A percentile compares a stretch with the other conserved stretches of the same genome.
Conservation (phyloP, 2,329 filamentous ascomycete genomes). For the Ophiostoma quercus region DNA sequence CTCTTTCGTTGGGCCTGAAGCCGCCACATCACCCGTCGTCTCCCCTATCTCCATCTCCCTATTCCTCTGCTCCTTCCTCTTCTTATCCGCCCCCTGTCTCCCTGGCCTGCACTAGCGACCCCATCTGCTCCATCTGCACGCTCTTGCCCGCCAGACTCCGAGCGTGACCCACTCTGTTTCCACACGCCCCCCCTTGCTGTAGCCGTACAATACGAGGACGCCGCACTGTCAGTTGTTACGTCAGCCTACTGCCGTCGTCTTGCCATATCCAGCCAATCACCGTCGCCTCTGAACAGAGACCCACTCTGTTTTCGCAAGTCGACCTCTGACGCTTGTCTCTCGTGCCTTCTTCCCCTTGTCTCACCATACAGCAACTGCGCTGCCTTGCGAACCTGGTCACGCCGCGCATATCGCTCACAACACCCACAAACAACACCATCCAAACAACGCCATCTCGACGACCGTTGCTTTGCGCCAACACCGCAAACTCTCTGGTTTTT, state of each 20-base stretch:
- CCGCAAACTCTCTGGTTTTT: neutral
- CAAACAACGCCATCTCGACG: neutral
- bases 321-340: neutral
- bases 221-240: conserved; percentile 26
- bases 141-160: conserved; percentile 19
- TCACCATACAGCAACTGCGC: neutral
- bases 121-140: conserved; percentile 16
- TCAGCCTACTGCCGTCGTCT: conserved; percentile 25
- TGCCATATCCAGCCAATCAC: neutral
- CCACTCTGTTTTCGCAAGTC: neutral
- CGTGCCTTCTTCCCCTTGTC: neutral
- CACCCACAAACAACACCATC: neutral
- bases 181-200: conserved; percentile 15
- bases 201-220: conserved; percentile 19
- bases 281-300: neutral
- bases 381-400: conserved; percentile 10
- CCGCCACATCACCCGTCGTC: conserved; percentile 32
- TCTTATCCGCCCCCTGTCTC: conserved; percentile 16
- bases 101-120: conserved; percentile 18
- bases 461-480: conserved; percentile 1
- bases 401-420: conserved; percentile 12
- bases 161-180: conserved; percentile 18
- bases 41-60: conserved; percentile 16
- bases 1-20: conserved; percentile 30
- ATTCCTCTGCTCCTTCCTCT: neutral